Percentiles rank a stretch among this genome's conserved stretches.
Conservation (phyloP, 345 rosid genomes). For the Noccaea bulbosa region DNA sequence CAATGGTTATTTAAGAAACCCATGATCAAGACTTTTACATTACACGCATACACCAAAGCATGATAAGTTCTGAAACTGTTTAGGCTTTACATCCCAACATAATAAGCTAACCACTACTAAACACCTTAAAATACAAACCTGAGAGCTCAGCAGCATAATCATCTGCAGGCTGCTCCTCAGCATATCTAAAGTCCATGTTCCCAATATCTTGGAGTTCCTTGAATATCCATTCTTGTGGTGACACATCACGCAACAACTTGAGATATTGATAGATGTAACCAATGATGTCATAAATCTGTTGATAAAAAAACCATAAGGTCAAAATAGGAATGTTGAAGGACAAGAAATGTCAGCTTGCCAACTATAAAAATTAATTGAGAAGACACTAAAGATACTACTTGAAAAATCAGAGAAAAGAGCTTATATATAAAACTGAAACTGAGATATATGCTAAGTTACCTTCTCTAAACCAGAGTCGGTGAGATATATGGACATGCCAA, state of each 20-base stretch:
- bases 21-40: constrained; percentile 8
- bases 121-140: constrained; percentile 51
- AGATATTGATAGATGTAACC: constrained; percentile 89
- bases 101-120: constrained; percentile 15
- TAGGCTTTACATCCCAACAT: constrained; percentile 25
- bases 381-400: not conserved
- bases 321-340: not conserved
- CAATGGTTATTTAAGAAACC: constrained; percentile 17
- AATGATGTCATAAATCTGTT: constrained; percentile 80
- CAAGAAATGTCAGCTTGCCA: constrained; percentile 19
- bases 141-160: constrained; percentile 97
- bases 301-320: constrained; percentile 17
- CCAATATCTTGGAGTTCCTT: constrained; percentile 96
- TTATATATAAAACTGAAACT: constrained; percentile 20
- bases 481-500: constrained; percentile 83
- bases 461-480: constrained; percentile 92
- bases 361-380: not conserved
- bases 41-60: constrained; percentile 16
- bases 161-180: constrained; percentile 96
- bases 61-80: constrained; percentile 4
- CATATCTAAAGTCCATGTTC: constrained; percentile 89
- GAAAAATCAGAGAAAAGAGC: constrained; percentile 5
- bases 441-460: constrained; percentile 46
- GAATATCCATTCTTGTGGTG: constrained; percentile 98
- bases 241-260: constrained; percentile 62